Conservation (phyloP, 768 basidiomycete genomes). For the Saitozyma sp. region DNA sequence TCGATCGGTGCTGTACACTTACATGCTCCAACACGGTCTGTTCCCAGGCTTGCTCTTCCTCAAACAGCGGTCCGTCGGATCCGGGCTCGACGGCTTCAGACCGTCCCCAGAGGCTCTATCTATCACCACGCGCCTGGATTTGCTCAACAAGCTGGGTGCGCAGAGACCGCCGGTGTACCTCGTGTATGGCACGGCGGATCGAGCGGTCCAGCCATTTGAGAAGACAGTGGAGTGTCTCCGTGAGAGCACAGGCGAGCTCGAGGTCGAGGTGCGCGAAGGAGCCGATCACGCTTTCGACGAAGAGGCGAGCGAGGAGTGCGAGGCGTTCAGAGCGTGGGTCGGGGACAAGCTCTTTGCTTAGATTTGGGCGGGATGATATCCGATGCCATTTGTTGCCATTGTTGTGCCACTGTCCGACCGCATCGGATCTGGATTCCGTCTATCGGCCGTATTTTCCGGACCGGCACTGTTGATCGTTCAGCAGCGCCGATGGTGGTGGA, state of each 20-base stretch:
- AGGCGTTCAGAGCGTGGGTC: constrained; percentile 40
- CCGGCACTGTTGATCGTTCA: too few species aligned
- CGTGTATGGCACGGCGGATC: constrained; percentile 30
- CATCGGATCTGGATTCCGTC: too few species aligned
- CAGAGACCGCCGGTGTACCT: constrained; percentile 29
- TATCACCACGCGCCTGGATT: constrained; percentile 30
- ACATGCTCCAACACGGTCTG: constrained; percentile 47
- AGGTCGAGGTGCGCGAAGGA: constrained; percentile 24
- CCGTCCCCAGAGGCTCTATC: constrained; percentile 33
- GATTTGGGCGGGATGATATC: too few species aligned
- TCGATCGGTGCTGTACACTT: constrained; percentile 41
- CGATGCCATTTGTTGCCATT: too few species aligned
- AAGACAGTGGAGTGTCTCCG: constrained; percentile 32
- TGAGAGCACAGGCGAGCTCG: constrained; percentile 11
- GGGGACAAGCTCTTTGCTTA: constrained; percentile 8
- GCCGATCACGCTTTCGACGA: constrained; percentile 46
- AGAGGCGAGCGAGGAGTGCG: constrained; percentile 34
- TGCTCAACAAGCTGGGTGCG: constrained; percentile 2
- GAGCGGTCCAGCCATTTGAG: constrained; percentile 40
- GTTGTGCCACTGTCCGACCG: too few species aligned
- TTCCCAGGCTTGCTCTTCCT: constrained; percentile 43
- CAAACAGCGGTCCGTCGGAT: constrained; percentile 32
- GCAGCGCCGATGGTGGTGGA: too few species aligned
- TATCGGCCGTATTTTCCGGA: too few species aligned
- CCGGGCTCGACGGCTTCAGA: constrained; percentile 34